Evolutionary conservation across 257 asterid species (phyloP).

Genomic region (Solanum virginianum): DNA sequence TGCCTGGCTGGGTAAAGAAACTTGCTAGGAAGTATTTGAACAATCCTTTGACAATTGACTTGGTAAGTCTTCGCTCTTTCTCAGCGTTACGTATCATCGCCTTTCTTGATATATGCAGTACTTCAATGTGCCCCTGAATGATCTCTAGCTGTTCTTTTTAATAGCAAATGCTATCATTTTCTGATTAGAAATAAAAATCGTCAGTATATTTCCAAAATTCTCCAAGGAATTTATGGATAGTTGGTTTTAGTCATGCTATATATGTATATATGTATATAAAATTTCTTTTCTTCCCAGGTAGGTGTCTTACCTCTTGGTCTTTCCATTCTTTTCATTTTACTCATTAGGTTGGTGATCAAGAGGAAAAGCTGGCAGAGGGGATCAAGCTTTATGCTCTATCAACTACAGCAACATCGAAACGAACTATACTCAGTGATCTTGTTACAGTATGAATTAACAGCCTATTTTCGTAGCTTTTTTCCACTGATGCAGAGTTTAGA

Average conservation of each 20-base stretch:
- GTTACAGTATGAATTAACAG: constrained; percentile 38
- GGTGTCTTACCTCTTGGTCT: not conserved
- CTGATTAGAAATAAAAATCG: not conserved
- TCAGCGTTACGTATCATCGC: not conserved
- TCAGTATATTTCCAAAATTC: not conserved
- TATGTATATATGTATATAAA: not conserved
- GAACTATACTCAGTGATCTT: constrained; percentile 67
- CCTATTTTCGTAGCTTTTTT: not conserved
- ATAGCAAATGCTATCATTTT: not conserved
- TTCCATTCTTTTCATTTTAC: not conserved
- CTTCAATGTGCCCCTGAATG: not conserved
- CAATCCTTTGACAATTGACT: constrained; percentile 79
- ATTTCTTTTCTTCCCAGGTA: not conserved
- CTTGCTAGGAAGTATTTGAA: constrained; percentile 64
- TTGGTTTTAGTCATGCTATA: not conserved
- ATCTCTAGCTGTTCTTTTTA: not conserved
- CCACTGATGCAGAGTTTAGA: not conserved
- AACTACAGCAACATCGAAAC: constrained; percentile 53
- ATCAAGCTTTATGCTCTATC: constrained; percentile 70
- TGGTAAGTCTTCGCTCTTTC: constrained; percentile 33
- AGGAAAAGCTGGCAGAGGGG: constrained; percentile 83
- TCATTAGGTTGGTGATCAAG: constrained; percentile 66
- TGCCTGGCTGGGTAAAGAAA: constrained; percentile 96
- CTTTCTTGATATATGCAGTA: not conserved
- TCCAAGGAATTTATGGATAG: not conserved